phyloP scores from a whole-genome alignment of 768 basidiomycete genomes.

The Panaeolus papilionaceus region DNA sequence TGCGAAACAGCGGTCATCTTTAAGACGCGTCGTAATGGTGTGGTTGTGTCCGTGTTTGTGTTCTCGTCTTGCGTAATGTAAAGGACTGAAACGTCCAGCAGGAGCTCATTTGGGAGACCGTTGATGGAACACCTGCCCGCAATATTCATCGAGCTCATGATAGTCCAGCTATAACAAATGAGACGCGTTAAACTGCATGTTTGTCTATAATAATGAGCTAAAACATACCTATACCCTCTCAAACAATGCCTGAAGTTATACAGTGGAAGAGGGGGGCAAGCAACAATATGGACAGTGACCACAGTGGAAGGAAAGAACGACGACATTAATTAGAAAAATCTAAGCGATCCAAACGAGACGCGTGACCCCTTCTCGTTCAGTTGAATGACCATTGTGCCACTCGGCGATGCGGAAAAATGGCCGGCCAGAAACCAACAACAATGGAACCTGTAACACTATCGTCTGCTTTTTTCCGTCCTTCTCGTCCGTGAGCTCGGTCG shows the following conservation, averaged over 20 bases:
- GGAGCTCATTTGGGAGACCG: neutral
- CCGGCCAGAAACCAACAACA: neutral
- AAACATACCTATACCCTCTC: neutral
- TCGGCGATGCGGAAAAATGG: neutral
- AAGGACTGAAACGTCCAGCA: neutral
- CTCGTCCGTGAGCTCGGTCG: too few species aligned
- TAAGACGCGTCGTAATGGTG: neutral
- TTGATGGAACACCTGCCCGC: too few species aligned
- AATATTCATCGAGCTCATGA: too few species aligned
- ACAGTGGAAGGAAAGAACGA: neutral
- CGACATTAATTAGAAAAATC: neutral
- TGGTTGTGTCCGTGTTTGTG: neutral
- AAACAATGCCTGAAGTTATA: neutral
- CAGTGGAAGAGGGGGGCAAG: too few species aligned
- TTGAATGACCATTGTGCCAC: neutral
- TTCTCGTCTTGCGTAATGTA: too few species aligned
- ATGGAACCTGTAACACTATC: neutral
- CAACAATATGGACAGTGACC: too few species aligned
- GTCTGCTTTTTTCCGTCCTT: neutral
- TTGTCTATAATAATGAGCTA: neutral
- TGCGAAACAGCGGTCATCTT: neutral
- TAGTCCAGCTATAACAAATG: too few species aligned
- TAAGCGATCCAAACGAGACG: neutral
- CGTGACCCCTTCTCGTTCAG: neutral
- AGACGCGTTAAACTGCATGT: neutral